phyloP scores from a whole-genome alignment of 2,329 filamentous ascomycete species.

The Truncatella angustata region DNA sequence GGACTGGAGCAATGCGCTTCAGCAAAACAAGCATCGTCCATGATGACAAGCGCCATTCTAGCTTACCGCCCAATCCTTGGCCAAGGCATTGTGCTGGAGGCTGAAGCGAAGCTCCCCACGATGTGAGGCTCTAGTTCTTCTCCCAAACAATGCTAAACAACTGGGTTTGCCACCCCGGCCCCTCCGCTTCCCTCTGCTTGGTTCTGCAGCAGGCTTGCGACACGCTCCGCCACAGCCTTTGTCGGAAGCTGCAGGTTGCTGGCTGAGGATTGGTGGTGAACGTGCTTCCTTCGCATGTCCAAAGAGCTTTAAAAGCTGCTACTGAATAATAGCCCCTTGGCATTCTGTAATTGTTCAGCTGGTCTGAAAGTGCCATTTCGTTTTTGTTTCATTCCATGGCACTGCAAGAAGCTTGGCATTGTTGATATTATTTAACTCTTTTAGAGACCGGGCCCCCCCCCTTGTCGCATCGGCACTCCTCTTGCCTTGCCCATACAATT shows the following conservation, averaged over 20 bases:
- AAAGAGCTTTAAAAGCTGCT: neutral
- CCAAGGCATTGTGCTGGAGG: neutral
- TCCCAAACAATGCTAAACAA: neutral
- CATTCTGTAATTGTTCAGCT: constrained; percentile 1
- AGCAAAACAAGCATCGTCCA: no score
- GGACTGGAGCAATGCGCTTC: no score
- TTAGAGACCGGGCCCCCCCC: neutral
- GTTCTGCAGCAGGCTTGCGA: neutral
- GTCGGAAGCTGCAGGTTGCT: no score
- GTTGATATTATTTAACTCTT: neutral
- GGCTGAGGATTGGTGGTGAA: no score
- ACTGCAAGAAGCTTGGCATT: neutral
- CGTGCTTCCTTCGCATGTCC: no score
- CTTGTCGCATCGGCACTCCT: neutral
- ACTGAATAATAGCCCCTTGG: neutral
- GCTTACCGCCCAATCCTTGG: no score
- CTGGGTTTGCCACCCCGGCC: neutral
- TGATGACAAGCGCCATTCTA: no score
- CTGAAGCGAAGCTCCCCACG: no score
- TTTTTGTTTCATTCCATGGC: neutral
- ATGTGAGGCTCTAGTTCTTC: no score
- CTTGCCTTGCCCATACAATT: neutral
- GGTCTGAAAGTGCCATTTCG: neutral
- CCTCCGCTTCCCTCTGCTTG: neutral
- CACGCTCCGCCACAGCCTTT: no score